Base-by-base conservation (phyloP, 169 alveolate genomes). In the Perkinsus marinus region DNA sequence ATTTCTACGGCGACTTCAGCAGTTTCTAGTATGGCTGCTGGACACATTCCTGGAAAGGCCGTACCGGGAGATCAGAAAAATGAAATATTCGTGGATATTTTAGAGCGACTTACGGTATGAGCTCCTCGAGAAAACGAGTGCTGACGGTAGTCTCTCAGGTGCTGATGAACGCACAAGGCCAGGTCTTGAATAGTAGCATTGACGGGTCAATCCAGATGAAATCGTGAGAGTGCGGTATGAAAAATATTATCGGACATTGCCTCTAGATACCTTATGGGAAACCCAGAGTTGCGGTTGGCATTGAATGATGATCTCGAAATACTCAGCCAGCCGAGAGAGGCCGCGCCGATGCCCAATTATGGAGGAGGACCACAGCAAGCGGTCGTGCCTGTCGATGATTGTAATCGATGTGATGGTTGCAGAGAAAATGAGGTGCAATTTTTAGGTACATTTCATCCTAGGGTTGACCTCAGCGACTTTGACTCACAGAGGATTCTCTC, bases 71-170 rank as follows among this genome's bases (percentile, higher is more conserved):
- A 94, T 22, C 92, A 94, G 90, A 95, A 97, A 93, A 97, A 97
- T 93, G 99, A 98, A 94, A 96, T 98, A 57, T 98, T 96, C 94
- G 99, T 98, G 3, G 99, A 98, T 94, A 95, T 98, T 41, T 94
- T 96, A 89, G 99, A 98, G 93, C 95, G 97, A 93, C 92, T 98
- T 36, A 94, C 95, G 46, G 95, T 57, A 16, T 13, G 79, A 57
- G 7, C 3, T 13, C 37, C 37, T 57, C 37, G 79, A n/a, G n/a
- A n/a, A n/a, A n/a, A n/a, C n/a, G n/a, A n/a, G n/a, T n/a, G n/a
- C n/a, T n/a, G n/a, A n/a, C n/a, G n/a, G n/a, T n/a, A n/a, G n/a
- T 57, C 26, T 16, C 34, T 2, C 22, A 57, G 79, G 79, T 96
- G 5, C 95, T 97, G 68, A 96, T 97, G 93, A 96, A 96, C 92